These are phyloP conservation scores for Mesembryanthemum crystallinum DNA, from an alignment of 148 eudicot species.

Conservation along the genomic window DNA sequence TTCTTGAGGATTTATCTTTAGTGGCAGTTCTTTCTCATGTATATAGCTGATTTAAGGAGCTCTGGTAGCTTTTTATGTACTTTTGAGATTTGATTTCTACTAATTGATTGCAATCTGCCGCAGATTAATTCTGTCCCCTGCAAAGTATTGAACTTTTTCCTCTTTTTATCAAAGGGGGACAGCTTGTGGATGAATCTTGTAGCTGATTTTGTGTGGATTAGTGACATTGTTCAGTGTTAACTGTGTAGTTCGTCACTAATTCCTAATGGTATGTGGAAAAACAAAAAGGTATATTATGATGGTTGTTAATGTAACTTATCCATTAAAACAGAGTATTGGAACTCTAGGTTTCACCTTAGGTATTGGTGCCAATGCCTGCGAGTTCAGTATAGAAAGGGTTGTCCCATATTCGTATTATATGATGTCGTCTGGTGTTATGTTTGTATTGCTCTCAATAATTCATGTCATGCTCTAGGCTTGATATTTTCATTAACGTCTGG, in stretches of 20 bases:
- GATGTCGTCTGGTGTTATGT: too few relatives aligned
- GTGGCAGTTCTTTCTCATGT: slow-evolving; percentile 27
- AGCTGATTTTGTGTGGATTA: background rate
- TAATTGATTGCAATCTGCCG: background rate
- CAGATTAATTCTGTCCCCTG: background rate
- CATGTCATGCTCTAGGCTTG: too few relatives aligned
- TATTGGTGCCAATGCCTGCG: too few relatives aligned
- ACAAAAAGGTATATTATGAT: background rate
- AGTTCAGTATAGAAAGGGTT: too few relatives aligned
- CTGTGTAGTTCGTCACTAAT: background rate
- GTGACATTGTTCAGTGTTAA: background rate
- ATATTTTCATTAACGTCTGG: too few relatives aligned
- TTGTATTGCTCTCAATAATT: too few relatives aligned
- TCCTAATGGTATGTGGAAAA: background rate
- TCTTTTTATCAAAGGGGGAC: background rate
- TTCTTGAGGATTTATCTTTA: slow-evolving; percentile 24
- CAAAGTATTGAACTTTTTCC: background rate
- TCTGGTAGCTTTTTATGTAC: slow-evolving; percentile 17
- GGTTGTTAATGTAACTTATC: too few relatives aligned
- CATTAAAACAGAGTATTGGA: too few relatives aligned
- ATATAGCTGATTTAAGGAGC: slow-evolving; percentile 19
- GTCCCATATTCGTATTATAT: too few relatives aligned
- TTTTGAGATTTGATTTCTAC: slow-evolving; percentile 1
- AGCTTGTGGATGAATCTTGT: background rate
- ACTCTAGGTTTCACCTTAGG: too few relatives aligned